Evolutionary conservation across 2,329 filamentous ascomycete species (phyloP), one percentile per base, ranked within the genome.

Genomic region (Macrophomina phaseolina): DNA sequence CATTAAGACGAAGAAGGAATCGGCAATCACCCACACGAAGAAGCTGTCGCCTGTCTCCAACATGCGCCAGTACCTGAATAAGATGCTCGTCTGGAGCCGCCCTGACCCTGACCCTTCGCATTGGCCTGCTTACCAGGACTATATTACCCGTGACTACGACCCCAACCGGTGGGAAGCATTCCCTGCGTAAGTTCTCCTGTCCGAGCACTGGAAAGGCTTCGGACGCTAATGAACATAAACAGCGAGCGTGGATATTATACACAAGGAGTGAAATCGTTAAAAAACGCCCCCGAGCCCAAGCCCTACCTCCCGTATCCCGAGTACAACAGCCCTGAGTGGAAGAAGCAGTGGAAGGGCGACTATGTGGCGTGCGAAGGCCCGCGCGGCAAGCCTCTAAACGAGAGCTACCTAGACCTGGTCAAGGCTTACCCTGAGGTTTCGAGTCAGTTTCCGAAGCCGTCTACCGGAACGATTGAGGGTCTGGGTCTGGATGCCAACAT

Each of bases 271-370:
- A 45, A 55, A 45, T 63, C 51, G 6, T 56, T 62, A 34, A 60
- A 60, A 42, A 61, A 66, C 30, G 65, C 76, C 56, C 64, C 69
- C 38, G 64, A 81, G 60, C 85, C 87, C 0, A 81, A 86, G 65
- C 81, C 85, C 23, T 92, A 91, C 77, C 84, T 89, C 67, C 91
- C 91, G 0, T 93, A 93, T 69, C 90, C 91, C 0, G 80, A 86
- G 16, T 92, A 93, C 79, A 90, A 91, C 72, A 85, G 83, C 61
- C 79, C 81, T 3, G 77, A 81, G 14, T 93, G 89, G 89, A 85
- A 82, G 71, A 78, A 80, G 56, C 76, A 79, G 36, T 85, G 85
- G 69, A 82, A 84, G 56, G 90, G 89, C 16, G 76, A 84, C 64
- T 87, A 90, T 72, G 83, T 87, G 5, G 78, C 89, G 1, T 94